Base-by-base conservation (phyloP, 2,329 filamentous ascomycete genomes). In the Penicillium psychrosexuale region DNA sequence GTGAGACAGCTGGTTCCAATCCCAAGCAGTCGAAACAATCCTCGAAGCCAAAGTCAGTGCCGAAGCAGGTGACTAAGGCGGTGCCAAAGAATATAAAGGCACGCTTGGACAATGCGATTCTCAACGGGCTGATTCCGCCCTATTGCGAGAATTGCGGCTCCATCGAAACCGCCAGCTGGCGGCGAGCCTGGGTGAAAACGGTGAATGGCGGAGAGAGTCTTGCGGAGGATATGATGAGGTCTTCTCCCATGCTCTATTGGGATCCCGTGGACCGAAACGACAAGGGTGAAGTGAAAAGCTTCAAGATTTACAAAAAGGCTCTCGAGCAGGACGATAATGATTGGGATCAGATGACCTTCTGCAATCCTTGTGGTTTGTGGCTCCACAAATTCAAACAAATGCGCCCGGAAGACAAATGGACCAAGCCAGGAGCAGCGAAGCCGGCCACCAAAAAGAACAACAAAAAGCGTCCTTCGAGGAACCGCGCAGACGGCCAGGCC, bases 281-380 rank as follows among this genome's bases (percentile, higher is more conserved):
- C 0, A 79, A 85, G 15, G 84, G 85, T 19, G 82, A 82, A 37
- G 80, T 87, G 1, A 84, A 78, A 7, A 81, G 81, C 39, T 91
- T 94, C 71, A 84, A 89, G 46, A 79, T 82, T 43, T 91, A 92
- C 71, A 86, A 91, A 47, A 95, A 94, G 72, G 82, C 82, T 11
- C 72, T 92, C 7, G 82, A 78, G 1, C 76, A 80, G 3, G 84
- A 88, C 46, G 85, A 89, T 69, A 87, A 86, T 69, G 80, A 82
- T 38, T 97, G 89, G 80, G 82, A 82, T 42, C 84, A 90, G 64
- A 82, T 90, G 53, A 81, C 89, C 28, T 82, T 97, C 36, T 99
- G 94, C 79, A 99, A 99, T 71, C 91, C 93, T 55, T 99, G 94
- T 70, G 94, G 94, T 17, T 85, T 99, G 39, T 99, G 91, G 91